Evolutionary conservation across 495 filamentous ascomycete species (phyloP).

Genomic region (Cenococcum geophilum): DNA sequence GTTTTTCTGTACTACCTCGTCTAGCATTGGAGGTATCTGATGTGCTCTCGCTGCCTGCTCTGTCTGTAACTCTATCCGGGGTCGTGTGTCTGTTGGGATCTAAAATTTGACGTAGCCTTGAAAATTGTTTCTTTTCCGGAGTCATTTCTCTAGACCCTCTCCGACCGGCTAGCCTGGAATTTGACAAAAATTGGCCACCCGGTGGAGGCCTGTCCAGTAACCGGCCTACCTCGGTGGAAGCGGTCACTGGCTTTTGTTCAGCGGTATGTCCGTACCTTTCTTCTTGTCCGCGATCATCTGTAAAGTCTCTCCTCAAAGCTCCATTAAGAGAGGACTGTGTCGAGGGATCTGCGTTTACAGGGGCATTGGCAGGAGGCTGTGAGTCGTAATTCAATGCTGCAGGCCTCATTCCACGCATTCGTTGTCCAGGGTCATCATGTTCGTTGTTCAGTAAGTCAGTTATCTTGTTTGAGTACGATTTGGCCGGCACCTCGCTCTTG

Average conservation of each 20-base stretch:
- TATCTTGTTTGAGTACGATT: constrained; percentile 20
- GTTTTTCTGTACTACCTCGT: background rate
- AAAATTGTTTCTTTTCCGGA: constrained; percentile 7
- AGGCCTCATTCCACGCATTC: constrained; percentile 5
- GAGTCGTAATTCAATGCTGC: constrained; percentile 1
- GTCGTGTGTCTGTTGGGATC: background rate
- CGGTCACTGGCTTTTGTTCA: background rate
- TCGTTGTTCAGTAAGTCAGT: constrained; percentile 26
- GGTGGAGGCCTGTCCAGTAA: background rate
- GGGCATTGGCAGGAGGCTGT: background rate
- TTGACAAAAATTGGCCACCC: background rate
- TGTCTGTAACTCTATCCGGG: background rate
- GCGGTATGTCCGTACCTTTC: background rate
- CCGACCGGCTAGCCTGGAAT: background rate
- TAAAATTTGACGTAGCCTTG: constrained; percentile 5
- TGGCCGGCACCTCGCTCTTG: constrained; percentile 16
- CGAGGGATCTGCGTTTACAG: background rate
- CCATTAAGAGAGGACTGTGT: background rate
- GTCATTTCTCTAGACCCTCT: constrained; percentile 1
- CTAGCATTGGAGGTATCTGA: background rate
- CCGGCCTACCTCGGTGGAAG: background rate
- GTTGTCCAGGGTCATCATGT: constrained; percentile 8
- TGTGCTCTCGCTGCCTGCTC: constrained; percentile 3
- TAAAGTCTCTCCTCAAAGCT: background rate
- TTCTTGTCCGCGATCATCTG: background rate